phyloP scores from a whole-genome alignment of 2,329 filamentous ascomycete genomes.

The Fusarium praegraminearum region DNA sequence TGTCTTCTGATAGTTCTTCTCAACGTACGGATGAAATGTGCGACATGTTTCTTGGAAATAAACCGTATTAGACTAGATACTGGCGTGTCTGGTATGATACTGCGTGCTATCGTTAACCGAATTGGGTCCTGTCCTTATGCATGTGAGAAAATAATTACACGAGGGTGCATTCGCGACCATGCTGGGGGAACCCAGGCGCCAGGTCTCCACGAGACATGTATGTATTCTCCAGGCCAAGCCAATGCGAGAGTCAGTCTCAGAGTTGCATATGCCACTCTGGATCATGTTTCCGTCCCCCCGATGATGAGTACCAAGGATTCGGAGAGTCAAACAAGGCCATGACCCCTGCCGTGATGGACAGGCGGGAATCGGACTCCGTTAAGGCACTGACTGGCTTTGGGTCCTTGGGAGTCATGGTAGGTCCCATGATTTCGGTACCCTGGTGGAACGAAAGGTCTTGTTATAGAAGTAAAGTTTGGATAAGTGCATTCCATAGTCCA shows the following conservation, averaged over 20 bases:
- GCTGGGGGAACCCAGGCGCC: not conserved
- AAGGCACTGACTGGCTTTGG: slow-evolving; percentile 11
- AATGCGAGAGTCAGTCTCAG: not conserved
- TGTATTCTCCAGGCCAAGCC: not conserved
- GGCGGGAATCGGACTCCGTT: slow-evolving; percentile 1
- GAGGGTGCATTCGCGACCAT: slow-evolving; percentile 2
- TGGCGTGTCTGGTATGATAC: slow-evolving; percentile 11
- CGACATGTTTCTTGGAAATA: not conserved
- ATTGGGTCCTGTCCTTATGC: not conserved
- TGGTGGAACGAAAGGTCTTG: slow-evolving; percentile 16
- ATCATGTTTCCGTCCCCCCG: slow-evolving; percentile 20
- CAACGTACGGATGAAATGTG: slow-evolving; percentile 19
- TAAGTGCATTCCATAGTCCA: slow-evolving; percentile 6
- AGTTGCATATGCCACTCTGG: slow-evolving; percentile 14
- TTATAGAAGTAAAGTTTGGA: not conserved
- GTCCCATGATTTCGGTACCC: slow-evolving; percentile 8
- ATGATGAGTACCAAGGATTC: slow-evolving; percentile 8
- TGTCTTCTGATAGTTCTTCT: slow-evolving; percentile 1
- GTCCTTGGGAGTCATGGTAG: not conserved
- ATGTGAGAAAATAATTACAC: not conserved
- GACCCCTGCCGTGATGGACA: slow-evolving; percentile 28
- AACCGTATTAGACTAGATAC: slow-evolving; percentile 1
- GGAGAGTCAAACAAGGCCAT: slow-evolving; percentile 17
- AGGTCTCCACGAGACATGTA: not conserved
- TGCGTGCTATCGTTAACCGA: slow-evolving; percentile 2